A percentile compares a stretch with the other conserved stretches of the same genome.
These are phyloP conservation scores for Haberlea rhodopensis DNA, from an alignment of 257 asterid genomes.

Conservation along the genomic window DNA sequence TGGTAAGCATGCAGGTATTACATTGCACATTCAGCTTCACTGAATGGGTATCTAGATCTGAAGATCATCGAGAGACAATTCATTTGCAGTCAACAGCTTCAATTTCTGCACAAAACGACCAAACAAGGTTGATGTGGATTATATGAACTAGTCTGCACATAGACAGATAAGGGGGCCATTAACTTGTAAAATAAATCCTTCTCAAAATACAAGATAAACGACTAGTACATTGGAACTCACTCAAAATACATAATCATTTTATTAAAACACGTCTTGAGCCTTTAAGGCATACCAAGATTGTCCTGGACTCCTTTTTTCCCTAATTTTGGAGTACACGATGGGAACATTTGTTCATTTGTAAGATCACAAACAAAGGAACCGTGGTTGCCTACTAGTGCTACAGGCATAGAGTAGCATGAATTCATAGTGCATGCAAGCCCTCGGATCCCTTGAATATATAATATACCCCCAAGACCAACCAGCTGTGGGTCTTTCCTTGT, in stretches of 20 bases:
- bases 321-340: no score
- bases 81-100: conserved; percentile 71
- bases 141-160: background rate
- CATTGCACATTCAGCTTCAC: conserved; percentile 34
- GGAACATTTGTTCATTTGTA: background rate
- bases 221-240: background rate
- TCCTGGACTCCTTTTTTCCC: background rate
- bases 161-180: background rate
- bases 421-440: background rate
- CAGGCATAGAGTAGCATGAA: background rate
- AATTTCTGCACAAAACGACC: conserved; percentile 59
- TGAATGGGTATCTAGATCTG: conserved; percentile 49
- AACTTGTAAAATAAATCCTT: background rate
- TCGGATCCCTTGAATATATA: background rate
- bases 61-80: conserved; percentile 81
- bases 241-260: background rate
- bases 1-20: conserved; percentile 28
- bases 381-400: background rate
- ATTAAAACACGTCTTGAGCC: background rate
- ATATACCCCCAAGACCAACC: background rate
- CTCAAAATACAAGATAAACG: background rate
- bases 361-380: background rate
- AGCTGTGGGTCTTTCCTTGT: background rate
- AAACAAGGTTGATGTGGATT: conserved; percentile 3
- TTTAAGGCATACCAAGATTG: background rate